Conservation (phyloP, 805 yeast genomes). For the Tetrapisispora namnaoensis region DNA sequence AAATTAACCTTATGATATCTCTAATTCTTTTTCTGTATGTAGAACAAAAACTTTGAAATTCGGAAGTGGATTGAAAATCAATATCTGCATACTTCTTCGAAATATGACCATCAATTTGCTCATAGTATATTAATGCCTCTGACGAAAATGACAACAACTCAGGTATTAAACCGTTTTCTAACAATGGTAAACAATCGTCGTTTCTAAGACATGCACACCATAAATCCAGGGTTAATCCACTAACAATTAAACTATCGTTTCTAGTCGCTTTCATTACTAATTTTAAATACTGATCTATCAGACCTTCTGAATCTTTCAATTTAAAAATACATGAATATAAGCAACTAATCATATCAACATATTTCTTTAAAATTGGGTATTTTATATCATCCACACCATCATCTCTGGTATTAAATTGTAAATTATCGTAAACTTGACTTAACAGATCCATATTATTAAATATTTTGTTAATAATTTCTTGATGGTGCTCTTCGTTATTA, state of each 20-base stretch:
- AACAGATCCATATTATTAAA: constrained; percentile 73
- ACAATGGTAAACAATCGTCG: constrained; percentile 49
- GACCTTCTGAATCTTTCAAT: constrained; percentile 38
- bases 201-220: constrained; percentile 87
- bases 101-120: constrained; percentile 52
- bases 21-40: constrained; percentile 79
- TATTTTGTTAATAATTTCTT: constrained; percentile 67
- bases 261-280: constrained; percentile 72
- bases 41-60: constrained; percentile 61
- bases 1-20: constrained; percentile 79
- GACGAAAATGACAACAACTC: constrained; percentile 68
- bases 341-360: constrained; percentile 73
- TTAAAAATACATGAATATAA: constrained; percentile 46
- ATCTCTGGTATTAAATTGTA: constrained; percentile 39
- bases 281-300: constrained; percentile 56
- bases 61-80: constrained; percentile 85
- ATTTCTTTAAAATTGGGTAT: constrained; percentile 76
- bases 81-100: constrained; percentile 62
- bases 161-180: constrained; percentile 45
- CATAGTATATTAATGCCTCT: constrained; percentile 66
- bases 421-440: constrained; percentile 47
- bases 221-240: constrained; percentile 83
- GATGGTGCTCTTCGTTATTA: constrained; percentile 55
- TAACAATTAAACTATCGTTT: constrained; percentile 79
- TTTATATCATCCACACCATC: constrained; percentile 69